Evolutionary conservation across 2,329 filamentous ascomycete species (phyloP), one percentile per base, ranked within the genome.

Genomic region (Colletotrichum sp.): DNA sequence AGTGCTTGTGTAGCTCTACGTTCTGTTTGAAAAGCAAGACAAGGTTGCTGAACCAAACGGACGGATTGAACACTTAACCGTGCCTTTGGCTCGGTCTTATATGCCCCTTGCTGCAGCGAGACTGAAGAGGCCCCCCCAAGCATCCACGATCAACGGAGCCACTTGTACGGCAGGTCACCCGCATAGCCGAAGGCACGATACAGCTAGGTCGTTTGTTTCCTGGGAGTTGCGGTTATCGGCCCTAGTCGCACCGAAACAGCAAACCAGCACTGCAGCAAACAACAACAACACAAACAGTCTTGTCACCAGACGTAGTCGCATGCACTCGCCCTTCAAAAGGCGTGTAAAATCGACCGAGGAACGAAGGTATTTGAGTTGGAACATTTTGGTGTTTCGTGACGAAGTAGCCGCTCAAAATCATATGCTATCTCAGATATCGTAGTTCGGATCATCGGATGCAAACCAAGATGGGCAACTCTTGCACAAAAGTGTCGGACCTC

Each of bases 121-220:
- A 16, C 39, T 25, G 6, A 36, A 34, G 6, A 19, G 36, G 36
- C 27, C 61, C 22, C 55, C 30, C 57, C 61, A 63, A 25, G 57
- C 59, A 57, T 34, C 57, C 57, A 59, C 69, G 71, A 59, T 68
- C 63, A 68, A 25, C 65, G 59, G 70, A 27, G 59, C 61, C 30
- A 68, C 48, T 74, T 19, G 39, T 25, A 57, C 68, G 61, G 68
- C 68, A 72, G 22, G 57, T 19, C 64, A 65, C 55, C 72, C 72
- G 72, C 55, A 60, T 72, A 75, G 34, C 68, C 68, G 72, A 72
- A 60, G 55, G 52, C 61, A 74, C 34, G 59, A 65, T 36, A 44
- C 44, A 44, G 25, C 36, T n/a, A 68, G 63, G 48, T 57, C 55
- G 32, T 34, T 71, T 32, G 30, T 25, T 36, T 19, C 32, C 55